phyloP scores from a whole-genome alignment of 108 stramenopile genomes.

The Stephanodiscus triporus region DNA sequence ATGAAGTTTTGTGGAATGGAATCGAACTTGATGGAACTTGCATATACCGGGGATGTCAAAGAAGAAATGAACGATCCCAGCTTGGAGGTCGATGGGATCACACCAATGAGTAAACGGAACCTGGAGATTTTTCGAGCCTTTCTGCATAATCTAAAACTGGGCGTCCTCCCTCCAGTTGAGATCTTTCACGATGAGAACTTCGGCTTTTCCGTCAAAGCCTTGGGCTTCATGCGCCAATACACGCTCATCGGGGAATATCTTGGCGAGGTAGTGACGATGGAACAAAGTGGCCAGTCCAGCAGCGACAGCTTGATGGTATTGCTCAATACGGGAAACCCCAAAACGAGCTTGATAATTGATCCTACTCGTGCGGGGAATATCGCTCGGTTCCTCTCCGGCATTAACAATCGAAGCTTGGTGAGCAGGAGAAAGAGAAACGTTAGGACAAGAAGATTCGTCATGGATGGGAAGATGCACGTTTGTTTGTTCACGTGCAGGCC shows the following conservation, averaged over 20 bases:
- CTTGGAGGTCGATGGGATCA: slow-evolving; percentile 43
- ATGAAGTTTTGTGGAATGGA: slow-evolving; percentile 47
- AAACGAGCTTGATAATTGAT: slow-evolving; percentile 54
- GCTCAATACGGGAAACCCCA: slow-evolving; percentile 40
- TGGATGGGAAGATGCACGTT: slow-evolving; percentile 49
- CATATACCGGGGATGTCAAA: slow-evolving; percentile 9
- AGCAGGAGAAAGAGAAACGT: slow-evolving; percentile 57
- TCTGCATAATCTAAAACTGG: slow-evolving; percentile 43
- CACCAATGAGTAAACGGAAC: slow-evolving; percentile 45
- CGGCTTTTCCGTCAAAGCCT: slow-evolving; percentile 54
- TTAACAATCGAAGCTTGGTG: slow-evolving; percentile 47
- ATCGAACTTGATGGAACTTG: slow-evolving; percentile 5
- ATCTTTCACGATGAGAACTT: slow-evolving; percentile 41
- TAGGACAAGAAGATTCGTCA: slow-evolving; percentile 45
- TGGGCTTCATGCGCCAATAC: slow-evolving; percentile 36
- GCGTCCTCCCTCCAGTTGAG: slow-evolving; percentile 50
- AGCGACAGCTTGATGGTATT: slow-evolving; percentile 58
- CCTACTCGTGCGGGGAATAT: slow-evolving; percentile 50
- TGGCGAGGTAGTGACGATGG: slow-evolving; percentile 51
- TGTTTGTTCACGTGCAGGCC: slow-evolving; percentile 49
- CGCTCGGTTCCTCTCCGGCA: slow-evolving; percentile 53
- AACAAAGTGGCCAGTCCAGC: slow-evolving; percentile 36
- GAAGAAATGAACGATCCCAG: slow-evolving; percentile 51
- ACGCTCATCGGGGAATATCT: slow-evolving; percentile 53
- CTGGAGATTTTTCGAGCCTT: slow-evolving; percentile 48